These are phyloP conservation scores for Calonectria leucothoes DNA, from an alignment of 2,329 filamentous ascomycete genomes.

Conservation along the genomic window DNA sequence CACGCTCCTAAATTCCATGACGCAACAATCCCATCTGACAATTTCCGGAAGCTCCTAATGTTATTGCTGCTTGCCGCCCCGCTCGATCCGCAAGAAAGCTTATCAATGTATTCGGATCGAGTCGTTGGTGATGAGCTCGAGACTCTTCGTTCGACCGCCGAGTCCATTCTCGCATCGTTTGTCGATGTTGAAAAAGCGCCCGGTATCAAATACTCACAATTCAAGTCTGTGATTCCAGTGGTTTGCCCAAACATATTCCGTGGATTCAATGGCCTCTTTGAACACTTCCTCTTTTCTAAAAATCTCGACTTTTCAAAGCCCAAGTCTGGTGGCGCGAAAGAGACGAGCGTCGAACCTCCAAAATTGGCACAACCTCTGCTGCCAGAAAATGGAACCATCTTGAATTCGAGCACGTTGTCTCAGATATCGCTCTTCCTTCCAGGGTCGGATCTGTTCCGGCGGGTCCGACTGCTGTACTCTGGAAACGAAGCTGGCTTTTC, in stretches of 20 bases:
- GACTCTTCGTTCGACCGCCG: slow-evolving; percentile 69
- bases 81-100: slow-evolving; percentile 71
- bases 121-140: slow-evolving; percentile 67
- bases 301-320: slow-evolving; percentile 74
- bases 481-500: slow-evolving; percentile 79
- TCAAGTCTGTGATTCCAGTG: slow-evolving; percentile 68
- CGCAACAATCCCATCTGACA: slow-evolving; percentile 80
- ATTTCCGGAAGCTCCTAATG: slow-evolving; percentile 77
- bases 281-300: slow-evolving; percentile 81
- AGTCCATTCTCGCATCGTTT: slow-evolving; percentile 75
- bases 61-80: slow-evolving; percentile 76
- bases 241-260: slow-evolving; percentile 75
- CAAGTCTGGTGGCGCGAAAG: slow-evolving; percentile 43
- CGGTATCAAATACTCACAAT: slow-evolving; percentile 71
- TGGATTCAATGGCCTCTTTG: slow-evolving; percentile 76
- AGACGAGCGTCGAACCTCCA: slow-evolving; percentile 13
- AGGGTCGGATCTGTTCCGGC: slow-evolving; percentile 71
- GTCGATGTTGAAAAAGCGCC: slow-evolving; percentile 72
- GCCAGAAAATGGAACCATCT: slow-evolving; percentile 67
- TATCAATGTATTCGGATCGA: slow-evolving; percentile 70
- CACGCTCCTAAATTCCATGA: slow-evolving; percentile 64
- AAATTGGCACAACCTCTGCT: slow-evolving; percentile 61
- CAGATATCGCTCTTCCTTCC: slow-evolving; percentile 81
- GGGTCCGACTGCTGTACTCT: slow-evolving; percentile 75
- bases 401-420: slow-evolving; percentile 72